These are phyloP conservation scores for Dipteronia sinensis DNA, from an alignment of 345 rosid species.

Conservation along the genomic window DNA sequence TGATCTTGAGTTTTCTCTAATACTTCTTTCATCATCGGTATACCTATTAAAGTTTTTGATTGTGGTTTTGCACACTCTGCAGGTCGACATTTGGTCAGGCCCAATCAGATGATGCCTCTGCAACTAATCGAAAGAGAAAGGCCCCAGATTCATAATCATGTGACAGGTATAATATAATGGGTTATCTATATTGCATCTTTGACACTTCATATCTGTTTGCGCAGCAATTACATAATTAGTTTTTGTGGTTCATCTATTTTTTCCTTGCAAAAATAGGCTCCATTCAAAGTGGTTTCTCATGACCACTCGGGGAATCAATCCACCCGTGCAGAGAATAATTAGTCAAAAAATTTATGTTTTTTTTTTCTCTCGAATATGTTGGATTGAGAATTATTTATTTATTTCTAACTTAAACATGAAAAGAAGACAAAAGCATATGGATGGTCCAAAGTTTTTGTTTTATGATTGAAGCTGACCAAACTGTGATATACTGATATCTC, in stretches of 20 bases:
- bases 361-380: no score
- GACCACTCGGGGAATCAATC: not conserved
- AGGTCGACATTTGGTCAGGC: slow-evolving; percentile 87
- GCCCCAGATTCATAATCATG: slow-evolving; percentile 49
- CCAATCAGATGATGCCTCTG: slow-evolving; percentile 56
- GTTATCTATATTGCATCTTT: not conserved
- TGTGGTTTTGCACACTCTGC: slow-evolving; percentile 20
- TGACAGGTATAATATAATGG: slow-evolving; percentile 4
- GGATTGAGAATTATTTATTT: no score
- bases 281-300: not conserved
- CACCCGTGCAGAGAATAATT: not conserved
- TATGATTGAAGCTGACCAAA: not conserved
- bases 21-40: not conserved
- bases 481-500: not conserved
- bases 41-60: not conserved
- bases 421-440: not conserved
- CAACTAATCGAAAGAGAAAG: slow-evolving; percentile 68
- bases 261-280: not conserved
- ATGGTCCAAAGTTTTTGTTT: not conserved
- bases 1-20: not conserved
- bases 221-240: not conserved
- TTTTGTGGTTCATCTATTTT: not conserved
- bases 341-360: not conserved
- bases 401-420: no score
- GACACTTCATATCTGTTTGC: not conserved